These are phyloP conservation scores for Pelargonium fulgidum DNA, from an alignment of 441 rosid species.

Conservation along the genomic window DNA sequence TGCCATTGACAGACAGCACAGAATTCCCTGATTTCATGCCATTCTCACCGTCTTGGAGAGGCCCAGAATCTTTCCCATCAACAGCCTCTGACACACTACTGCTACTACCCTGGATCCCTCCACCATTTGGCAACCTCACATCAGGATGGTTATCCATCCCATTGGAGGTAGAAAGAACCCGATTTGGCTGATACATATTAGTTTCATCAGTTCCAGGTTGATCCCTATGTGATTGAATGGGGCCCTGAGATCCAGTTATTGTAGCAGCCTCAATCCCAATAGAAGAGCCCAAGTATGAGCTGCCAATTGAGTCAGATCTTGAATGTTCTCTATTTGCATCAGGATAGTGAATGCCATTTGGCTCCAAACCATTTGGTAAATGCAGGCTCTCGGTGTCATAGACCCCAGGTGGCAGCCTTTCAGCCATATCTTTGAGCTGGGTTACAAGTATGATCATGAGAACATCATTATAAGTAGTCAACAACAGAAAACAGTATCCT, in stretches of 20 bases:
- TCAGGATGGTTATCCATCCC: constrained; percentile 39
- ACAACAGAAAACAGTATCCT: neutral
- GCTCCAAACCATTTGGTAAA: constrained; percentile 50
- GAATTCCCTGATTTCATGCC: constrained; percentile 48
- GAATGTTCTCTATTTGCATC: constrained; percentile 62
- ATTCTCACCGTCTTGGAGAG: constrained; percentile 49
- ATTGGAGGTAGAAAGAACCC: constrained; percentile 15
- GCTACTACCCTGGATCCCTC: constrained; percentile 32
- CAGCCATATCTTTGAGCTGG: constrained; percentile 89
- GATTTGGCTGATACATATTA: constrained; percentile 17
- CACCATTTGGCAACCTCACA: constrained; percentile 37
- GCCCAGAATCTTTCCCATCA: constrained; percentile 45
- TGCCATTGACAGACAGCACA: constrained; percentile 33
- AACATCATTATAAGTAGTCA: neutral
- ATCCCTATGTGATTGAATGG: constrained; percentile 36
- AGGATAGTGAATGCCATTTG: constrained; percentile 52
- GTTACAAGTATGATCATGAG: constrained; percentile 7
- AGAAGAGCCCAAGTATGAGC: constrained; percentile 46
- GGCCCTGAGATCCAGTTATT: constrained; percentile 37
- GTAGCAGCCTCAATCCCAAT: constrained; percentile 30
- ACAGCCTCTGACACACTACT: constrained; percentile 38
- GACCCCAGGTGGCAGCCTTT: constrained; percentile 66
- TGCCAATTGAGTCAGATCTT: constrained; percentile 51
- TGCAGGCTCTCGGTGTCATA: constrained; percentile 51
- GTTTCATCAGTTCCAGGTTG: constrained; percentile 30